Conservation (phyloP, 345 rosid species). For the Theobroma cacao region DNA sequence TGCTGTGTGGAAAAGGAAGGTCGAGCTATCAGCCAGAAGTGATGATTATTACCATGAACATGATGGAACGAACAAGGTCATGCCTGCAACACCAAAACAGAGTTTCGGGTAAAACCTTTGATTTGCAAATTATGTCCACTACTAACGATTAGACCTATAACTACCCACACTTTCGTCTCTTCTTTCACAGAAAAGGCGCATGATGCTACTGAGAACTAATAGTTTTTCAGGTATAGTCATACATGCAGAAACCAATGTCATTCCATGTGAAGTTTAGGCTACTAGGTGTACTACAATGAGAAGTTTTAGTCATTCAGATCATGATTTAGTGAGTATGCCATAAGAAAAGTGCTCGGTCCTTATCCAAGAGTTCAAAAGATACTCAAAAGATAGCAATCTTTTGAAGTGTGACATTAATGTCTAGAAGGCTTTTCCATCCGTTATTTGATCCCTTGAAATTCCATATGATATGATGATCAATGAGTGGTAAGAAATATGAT, state of each 20-base stretch:
- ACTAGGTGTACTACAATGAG: not conserved
- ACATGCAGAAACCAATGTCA: not conserved
- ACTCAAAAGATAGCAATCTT: not conserved
- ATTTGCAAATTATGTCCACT: not conserved
- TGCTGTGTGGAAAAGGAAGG: constrained; percentile 17
- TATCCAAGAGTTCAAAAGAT: no score
- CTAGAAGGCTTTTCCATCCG: not conserved
- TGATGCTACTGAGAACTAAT: not conserved
- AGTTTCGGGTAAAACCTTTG: constrained; percentile 25
- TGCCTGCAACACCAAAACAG: not conserved
- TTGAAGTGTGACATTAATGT: constrained; percentile 1
- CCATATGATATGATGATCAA: no score
- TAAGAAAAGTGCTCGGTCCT: not conserved
- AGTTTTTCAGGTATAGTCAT: not conserved
- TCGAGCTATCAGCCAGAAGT: not conserved
- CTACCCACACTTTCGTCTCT: no score
- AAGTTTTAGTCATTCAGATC: not conserved
- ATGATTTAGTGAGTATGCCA: not conserved
- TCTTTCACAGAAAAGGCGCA: not conserved
- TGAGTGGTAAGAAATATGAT: no score
- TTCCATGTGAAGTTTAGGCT: not conserved
- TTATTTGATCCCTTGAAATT: not conserved
- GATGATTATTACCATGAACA: constrained; percentile 20
- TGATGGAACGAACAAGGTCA: not conserved
- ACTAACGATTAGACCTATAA: not conserved